Evolutionary conservation across 306 rosid species (phyloP), one percentile per base, ranked within the genome.

Genomic region (Lathyrus tuberosus): DNA sequence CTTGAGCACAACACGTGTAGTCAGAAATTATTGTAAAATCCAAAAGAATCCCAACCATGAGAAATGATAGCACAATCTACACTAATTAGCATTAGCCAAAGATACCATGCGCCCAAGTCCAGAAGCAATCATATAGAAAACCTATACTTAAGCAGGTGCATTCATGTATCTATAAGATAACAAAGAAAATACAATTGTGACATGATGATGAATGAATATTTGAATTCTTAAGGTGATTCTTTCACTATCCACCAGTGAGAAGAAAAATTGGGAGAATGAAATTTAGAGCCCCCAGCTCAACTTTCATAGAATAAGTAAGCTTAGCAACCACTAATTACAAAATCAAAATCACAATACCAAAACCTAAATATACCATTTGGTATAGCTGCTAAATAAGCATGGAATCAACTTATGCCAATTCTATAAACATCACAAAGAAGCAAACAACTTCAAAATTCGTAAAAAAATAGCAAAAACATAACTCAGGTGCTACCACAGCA

Each of bases 1-100:
- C 74, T 76, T 79, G 74, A 71, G 58, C 59, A 73, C 75, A 54
- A 73, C 75, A 48, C 38, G 44, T 60, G 73, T 58, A 56, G 48
- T 64, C 48, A 48, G 42, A 65, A 73, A 43, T 49, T 58, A 59
- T 51, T 22, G 37, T 20, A 79, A 20, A 52, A 52, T 52, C 59
- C 59, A 52, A 52, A 52, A 52, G 47, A 41, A 61, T 64, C 43
- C 49, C 61, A 40, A 57, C 49, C 31, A 40, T 37, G 70, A 64
- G 16, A 69, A 78, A 69, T 18, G 38, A 53, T 10, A 43, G 38
- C 30, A 37, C 40, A 43, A 68, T 60, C 72, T 17, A 48, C 22
- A 47, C 49, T 69, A 11, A 22, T 35, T 14, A 62, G 62, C 70
- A 15, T 37, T 63, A 54, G 16, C 43, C 73, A 70, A 26, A 49